Base-by-base conservation (phyloP, 805 yeast species). In the Ogataea parapolymorpha region DNA sequence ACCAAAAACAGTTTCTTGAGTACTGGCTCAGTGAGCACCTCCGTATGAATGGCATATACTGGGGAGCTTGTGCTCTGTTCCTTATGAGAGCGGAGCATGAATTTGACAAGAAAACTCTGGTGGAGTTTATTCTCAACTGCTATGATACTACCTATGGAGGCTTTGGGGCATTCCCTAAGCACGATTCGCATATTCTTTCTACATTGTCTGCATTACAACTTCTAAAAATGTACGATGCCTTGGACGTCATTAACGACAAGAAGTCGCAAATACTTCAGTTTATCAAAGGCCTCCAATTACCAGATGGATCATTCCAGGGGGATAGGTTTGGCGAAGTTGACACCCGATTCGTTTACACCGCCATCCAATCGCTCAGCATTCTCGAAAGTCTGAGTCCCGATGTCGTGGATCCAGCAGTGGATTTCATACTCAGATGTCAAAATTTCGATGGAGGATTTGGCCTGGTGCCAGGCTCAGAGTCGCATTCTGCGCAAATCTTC, bases 391-490 rank as follows among this genome's bases (percentile, higher is more conserved):
- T 91, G 46, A 47, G 48, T 16, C 67, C 74, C 6, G 70, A 72
- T 2, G 56, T 75, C 8, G 62, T 56, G 4, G 77, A 75, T 12
- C 77, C 77, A 0, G 88, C 96, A 0, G 80, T 78, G 1, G 66
- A 66, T 1, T 91, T 79, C 63, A 75, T 91, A 2, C 50, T 74
- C 37, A 56, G 58, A 26, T 93, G 99, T 62, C 82, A 75, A 47
- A 93, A 93, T 61, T 91, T 88, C 58, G 99, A 93, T 59, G 99
- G 99, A 3, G 96, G 95, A 0, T 93, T 85, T 69, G 99, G 99
- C 0, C 69, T 86, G 63, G 79, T 79, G 7, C 98, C 99, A 0
- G 96, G 96, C 1, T 91, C 95, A 0, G 99, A 93, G 61, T 80
- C 91, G 33, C 99, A 93, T 62, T 82, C 95, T 1, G 97, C 96